Conservation (phyloP, 2,329 filamentous ascomycete species). For the Orbilia javanica region DNA sequence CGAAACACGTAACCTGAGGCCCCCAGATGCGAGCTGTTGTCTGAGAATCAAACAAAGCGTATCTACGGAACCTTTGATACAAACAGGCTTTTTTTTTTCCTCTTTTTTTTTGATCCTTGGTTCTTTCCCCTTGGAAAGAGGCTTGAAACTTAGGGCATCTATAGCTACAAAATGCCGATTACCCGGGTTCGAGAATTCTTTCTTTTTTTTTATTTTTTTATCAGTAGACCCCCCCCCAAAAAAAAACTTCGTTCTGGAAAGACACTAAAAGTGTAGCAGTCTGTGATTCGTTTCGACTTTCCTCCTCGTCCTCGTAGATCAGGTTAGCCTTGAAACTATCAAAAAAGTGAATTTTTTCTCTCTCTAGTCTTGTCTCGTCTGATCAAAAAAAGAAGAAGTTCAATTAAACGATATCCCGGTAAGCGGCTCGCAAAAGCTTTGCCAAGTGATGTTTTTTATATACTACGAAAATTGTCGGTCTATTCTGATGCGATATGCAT, state of each 20-base stretch:
- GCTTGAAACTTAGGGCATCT: conserved; percentile 7
- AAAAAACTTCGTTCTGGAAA: conserved; percentile 6
- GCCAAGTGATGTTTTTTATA: not conserved
- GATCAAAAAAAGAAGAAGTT: not conserved
- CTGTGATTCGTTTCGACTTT: conserved; percentile 22
- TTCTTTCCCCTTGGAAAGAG: not conserved
- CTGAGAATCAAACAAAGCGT: conserved; percentile 33
- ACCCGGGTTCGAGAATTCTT: conserved; percentile 33
- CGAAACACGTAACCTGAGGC: conserved; percentile 38
- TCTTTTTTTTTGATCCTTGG: too few species aligned
- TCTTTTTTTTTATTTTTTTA: not conserved
- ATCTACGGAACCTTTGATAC: conserved; percentile 10
- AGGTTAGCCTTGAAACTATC: not conserved
- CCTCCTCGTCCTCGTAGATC: not conserved
- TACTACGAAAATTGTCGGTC: not conserved
- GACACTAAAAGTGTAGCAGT: conserved; percentile 3
- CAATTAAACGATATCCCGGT: not conserved
- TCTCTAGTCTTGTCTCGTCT: conserved; percentile 12
- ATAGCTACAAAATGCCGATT: conserved; percentile 20
- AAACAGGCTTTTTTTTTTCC: not conserved
- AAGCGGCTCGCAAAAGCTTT: conserved; percentile 5
- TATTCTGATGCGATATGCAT: not conserved
- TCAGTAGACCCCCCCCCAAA: conserved; percentile 2
- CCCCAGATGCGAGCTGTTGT: conserved; percentile 12
- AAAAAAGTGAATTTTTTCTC: not conserved